Base-by-base conservation (phyloP, 805 yeast genomes). In the Ogataea ganodermae region DNA sequence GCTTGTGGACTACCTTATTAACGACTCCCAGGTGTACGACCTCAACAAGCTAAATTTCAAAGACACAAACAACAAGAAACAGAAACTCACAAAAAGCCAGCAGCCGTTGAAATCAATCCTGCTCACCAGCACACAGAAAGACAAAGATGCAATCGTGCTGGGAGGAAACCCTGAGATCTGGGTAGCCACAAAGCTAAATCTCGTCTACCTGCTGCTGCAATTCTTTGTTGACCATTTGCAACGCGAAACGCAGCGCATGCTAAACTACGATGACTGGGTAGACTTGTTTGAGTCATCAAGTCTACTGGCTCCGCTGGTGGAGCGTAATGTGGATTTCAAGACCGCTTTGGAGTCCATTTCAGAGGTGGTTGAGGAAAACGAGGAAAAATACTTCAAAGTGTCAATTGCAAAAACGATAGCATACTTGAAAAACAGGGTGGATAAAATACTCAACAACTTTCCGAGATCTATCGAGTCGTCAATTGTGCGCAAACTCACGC, bases 311-410 rank as follows among this genome's bases (percentile, higher is more conserved):
- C 41, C 31, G 12, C 41, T 71, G 6, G 50, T 63, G 6, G 59
- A 61, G 6, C 33, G 59, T 1, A 64, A 67, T 4, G 62, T 66
- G 39, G 49, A 49, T 3, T 51, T 72, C 20, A 49, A 52, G 14
- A 23, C 24, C 0, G 51, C 66, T 3, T 50, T 81, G 24, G 46
- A 45, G 0, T 45, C 51, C n/a, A 66, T 76, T 6, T 65, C 75
- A 39, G 79, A 76, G 24, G 48, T 55, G 1, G 62, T 73, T 3
- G 66, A 60, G 21, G 81, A 76, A 46, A 72, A 68, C 14, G 80
- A 70, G 23, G 78, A 74, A 36, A 37, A 46, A 1, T 78, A 74
- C 49, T 76, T 67, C 61, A 79, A 74, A 56, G 71, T 75, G 24
- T 71, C 79, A 1, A 48, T 62, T 3, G 57, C 54, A 1, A 75